Evolutionary conservation across 371 early-diverging fungal species (phyloP), one percentile per base, ranked within the genome.

Genomic region (Haplosporangium sp.): DNA sequence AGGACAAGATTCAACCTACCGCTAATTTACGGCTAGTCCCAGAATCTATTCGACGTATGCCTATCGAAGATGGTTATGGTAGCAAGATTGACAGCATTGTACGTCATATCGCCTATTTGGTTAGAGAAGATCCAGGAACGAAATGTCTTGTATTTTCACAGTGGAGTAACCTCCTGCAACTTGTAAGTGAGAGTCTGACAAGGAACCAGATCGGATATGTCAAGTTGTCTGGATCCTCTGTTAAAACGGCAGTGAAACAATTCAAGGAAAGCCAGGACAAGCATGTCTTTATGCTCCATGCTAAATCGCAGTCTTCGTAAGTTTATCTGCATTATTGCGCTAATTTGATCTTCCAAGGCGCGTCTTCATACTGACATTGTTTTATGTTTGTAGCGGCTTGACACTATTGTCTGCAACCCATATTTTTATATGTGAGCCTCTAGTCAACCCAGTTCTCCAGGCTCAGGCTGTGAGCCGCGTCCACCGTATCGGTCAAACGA

Each of bases 91-190:
- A 94, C 72, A 85, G 85, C 42, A 86, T 94, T 47, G 74, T 91
- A 10, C 84, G 87, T 13, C 93, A 92, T 69, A 86, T 94, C 34
- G 67, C 85, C 13, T 83, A 85, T 56, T 39, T 77, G 34, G 79
- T 92, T 39, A 76, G 84, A 27, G 48, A 63, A 37, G 82, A 77
- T 20, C 84, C 85, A 2, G 68, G 69, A 7, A 87, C 85, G n/a
- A 92, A 92, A 77, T 84, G 86, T 13, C 82, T 92, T 1, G 83
- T 92, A 3, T 94, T 94, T 73, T 92, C 92, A 3, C 94, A 94
- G 60, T 93, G 92, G 92, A 77, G 83, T 10, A 82, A 84, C 37
- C 88, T 91, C 2, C 83, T 94, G 27, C 77, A 85, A 2, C 83
- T 92, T 55, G 63, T 94, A 8, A 84, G 77, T 8, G 63, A 67